Conservation (phyloP, 176 grass and related monocot species). For the Aegilops speltoides region DNA sequence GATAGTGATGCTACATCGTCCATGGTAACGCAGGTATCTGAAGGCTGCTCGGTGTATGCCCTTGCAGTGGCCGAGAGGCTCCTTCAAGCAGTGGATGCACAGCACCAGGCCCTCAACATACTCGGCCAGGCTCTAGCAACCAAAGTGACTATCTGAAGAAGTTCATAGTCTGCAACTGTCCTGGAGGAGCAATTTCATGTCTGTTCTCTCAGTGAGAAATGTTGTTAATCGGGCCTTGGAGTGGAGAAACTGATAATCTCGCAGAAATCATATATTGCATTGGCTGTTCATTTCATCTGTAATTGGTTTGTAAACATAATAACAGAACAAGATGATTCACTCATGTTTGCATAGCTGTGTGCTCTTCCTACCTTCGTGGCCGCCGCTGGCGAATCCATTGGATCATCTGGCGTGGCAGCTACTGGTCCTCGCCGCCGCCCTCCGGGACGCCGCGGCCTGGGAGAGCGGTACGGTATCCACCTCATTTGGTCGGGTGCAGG, state of each 20-base stretch:
- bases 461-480: constrained; percentile 34
- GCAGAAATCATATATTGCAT: too few relatives aligned
- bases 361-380: not conserved
- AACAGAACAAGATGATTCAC: too few relatives aligned
- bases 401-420: constrained; percentile 18
- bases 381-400: constrained; percentile 35
- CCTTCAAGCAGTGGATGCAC: constrained; percentile 56
- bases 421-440: constrained; percentile 6
- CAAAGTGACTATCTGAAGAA: not conserved
- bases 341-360: too few relatives aligned
- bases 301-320: too few relatives aligned
- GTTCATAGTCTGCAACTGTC: not conserved
- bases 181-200: not conserved
- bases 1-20: not conserved
- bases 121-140: constrained; percentile 9
- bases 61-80: constrained; percentile 60
- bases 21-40: constrained; percentile 44
- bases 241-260: too few relatives aligned
- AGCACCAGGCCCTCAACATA: constrained; percentile 17
- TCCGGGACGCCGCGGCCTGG: not conserved
- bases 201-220: not conserved
- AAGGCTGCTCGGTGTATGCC: constrained; percentile 60
- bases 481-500: constrained; percentile 23
- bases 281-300: too few relatives aligned
- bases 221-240: not conserved